These are phyloP conservation scores for Pythium aphanidermatum DNA, from an alignment of 352 stramenopile species.

Conservation along the genomic window DNA sequence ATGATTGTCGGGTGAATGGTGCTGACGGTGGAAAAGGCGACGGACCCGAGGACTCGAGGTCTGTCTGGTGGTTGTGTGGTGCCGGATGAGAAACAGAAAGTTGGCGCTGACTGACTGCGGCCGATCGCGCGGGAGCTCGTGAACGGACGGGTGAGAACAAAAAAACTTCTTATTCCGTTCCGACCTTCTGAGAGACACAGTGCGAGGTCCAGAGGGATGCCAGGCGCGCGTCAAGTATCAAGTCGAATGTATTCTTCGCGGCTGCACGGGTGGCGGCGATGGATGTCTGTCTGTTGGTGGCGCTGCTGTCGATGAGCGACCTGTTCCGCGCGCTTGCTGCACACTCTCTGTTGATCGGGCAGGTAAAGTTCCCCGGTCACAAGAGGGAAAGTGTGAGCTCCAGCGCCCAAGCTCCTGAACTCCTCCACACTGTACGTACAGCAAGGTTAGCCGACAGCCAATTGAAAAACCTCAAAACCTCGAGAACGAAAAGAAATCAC, in stretches of 20 bases:
- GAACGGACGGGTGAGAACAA: too few species aligned
- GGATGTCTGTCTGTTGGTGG: neutral
- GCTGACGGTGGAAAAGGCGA: neutral
- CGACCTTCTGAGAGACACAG: conserved; percentile 7
- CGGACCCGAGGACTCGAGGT: neutral
- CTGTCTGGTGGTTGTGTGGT: too few species aligned
- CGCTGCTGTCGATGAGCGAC: conserved; percentile 2
- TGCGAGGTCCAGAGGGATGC: too few species aligned
- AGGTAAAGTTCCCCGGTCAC: conserved; percentile 13
- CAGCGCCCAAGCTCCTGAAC: conserved; percentile 2
- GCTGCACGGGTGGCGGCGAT: neutral
- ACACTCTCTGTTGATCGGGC: conserved; percentile 6
- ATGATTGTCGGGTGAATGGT: conserved; percentile 20
- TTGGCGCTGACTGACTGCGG: conserved; percentile 6
- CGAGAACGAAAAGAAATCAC: neutral
- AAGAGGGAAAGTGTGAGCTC: conserved; percentile 7
- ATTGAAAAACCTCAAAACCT: conserved; percentile 20
- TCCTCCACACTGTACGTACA: conserved; percentile 5
- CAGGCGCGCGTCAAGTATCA: too few species aligned
- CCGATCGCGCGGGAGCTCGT: neutral
- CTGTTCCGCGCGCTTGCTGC: too few species aligned
- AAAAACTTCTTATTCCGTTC: conserved; percentile 16
- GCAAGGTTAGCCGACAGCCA: neutral
- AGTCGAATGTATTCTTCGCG: neutral
- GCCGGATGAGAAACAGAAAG: too few species aligned